Percentiles rank a stretch among this genome's conserved stretches.
These are phyloP conservation scores for Cladosporium sp. DNA, from an alignment of 2,329 filamentous ascomycete species.

Conservation along the genomic window DNA sequence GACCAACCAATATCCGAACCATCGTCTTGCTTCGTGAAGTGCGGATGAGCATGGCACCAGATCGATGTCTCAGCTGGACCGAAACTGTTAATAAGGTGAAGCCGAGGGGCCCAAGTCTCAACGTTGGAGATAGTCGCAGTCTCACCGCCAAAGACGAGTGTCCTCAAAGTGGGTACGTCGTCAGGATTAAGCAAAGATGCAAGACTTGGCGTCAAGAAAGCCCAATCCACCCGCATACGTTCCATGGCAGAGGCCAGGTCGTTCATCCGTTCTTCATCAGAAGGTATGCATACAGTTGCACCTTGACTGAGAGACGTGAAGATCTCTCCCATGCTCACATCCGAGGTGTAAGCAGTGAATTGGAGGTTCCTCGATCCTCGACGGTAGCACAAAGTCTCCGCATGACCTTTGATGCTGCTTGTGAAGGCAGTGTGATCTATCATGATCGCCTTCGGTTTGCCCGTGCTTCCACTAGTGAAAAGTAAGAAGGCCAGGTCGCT, in stretches of 20 bases:
- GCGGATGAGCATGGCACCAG: too few relatives aligned
- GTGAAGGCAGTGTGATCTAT: not conserved
- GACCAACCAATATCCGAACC: not conserved
- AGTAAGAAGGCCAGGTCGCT: not conserved
- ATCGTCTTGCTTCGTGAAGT: too few relatives aligned
- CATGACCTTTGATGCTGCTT: not conserved
- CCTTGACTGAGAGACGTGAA: constrained; percentile 14
- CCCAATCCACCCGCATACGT: constrained; percentile 1
- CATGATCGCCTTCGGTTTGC: not conserved
- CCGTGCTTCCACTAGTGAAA: not conserved
- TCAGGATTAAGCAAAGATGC: constrained; percentile 1
- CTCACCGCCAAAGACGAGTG: not conserved
- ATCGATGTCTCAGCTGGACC: constrained; percentile 10
- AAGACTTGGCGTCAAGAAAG: constrained; percentile 7
- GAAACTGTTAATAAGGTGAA: not conserved
- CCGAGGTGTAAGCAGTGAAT: constrained; percentile 10
- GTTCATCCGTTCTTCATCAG: constrained; percentile 15
- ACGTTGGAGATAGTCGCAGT: not conserved
- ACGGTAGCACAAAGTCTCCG: not conserved
- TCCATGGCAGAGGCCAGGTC: constrained; percentile 12
- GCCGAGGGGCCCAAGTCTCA: not conserved
- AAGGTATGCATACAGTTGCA: constrained; percentile 20
- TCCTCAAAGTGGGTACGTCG: constrained; percentile 1
- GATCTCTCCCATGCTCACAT: constrained; percentile 3
- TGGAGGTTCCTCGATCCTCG: constrained; percentile 1